Conservation (phyloP, 805 yeast genomes). For the Yarrowia keelungensis region DNA sequence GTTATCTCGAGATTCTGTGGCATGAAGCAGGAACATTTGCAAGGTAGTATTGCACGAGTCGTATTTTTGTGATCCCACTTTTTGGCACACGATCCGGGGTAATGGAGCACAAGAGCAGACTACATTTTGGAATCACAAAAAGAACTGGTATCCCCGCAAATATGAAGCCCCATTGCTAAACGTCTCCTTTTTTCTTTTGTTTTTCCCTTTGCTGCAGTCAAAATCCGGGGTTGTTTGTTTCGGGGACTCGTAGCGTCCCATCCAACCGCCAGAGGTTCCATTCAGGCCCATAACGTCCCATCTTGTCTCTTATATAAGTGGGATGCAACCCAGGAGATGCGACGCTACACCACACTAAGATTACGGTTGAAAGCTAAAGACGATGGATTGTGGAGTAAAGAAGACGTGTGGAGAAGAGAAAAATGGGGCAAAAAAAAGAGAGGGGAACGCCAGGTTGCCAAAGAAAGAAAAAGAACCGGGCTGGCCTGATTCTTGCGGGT, state of each 20-base stretch:
- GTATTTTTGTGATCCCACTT: neutral
- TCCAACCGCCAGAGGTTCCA: constrained; percentile 7
- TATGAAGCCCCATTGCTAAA: too few species aligned
- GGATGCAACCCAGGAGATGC: constrained; percentile 33
- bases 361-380: constrained; percentile 20
- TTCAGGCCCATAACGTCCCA: neutral
- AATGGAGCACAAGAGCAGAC: neutral
- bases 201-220: neutral
- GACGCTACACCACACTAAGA: constrained; percentile 7
- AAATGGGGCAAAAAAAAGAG: constrained; percentile 4
- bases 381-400: constrained; percentile 28
- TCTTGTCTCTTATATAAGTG: constrained; percentile 13
- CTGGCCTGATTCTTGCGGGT: too few species aligned
- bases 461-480: too few species aligned
- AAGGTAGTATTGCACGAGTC: constrained; percentile 6
- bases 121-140: neutral
- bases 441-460: too few species aligned
- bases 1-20: neutral
- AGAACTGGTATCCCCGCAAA: constrained; percentile 1
- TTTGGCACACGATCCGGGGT: neutral
- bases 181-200: neutral
- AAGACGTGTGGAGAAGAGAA: neutral
- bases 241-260: constrained; percentile 7
- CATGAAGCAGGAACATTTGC: constrained; percentile 2
- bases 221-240: constrained; percentile 24